These are phyloP conservation scores for Hydnum rufescens DNA, from an alignment of 768 basidiomycete genomes.

Conservation along the genomic window DNA sequence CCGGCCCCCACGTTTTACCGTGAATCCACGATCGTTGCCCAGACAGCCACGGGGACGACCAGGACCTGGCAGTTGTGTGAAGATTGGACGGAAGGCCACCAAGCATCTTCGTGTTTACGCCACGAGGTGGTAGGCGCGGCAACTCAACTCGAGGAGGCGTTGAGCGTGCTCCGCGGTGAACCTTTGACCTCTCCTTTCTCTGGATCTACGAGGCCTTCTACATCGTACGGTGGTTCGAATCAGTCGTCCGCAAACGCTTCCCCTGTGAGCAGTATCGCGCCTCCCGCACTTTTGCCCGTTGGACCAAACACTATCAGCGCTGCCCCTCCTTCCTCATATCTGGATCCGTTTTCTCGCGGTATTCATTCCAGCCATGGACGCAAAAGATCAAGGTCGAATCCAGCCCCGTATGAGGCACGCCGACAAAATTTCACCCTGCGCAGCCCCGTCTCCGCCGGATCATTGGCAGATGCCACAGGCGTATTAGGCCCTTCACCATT, in stretches of 20 bases:
- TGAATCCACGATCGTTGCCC: slow-evolving; percentile 19
- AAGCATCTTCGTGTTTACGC: slow-evolving; percentile 41
- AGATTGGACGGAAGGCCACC: slow-evolving; percentile 61
- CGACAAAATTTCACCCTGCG: not conserved
- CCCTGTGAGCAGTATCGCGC: not conserved
- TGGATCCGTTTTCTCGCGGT: not conserved
- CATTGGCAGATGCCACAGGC: not conserved
- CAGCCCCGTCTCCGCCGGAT: not conserved
- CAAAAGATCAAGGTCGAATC: not conserved
- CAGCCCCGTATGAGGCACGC: not conserved
- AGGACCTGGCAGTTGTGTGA: slow-evolving; percentile 42
- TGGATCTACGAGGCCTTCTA: not conserved
- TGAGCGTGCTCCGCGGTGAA: not conserved
- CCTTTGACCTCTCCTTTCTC: not conserved
- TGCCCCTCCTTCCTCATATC: not conserved
- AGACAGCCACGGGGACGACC: slow-evolving; percentile 7
- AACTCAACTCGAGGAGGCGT: slow-evolving; percentile 34
- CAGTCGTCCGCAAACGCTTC: not conserved
- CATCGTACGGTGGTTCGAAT: not conserved
- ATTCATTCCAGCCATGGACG: not conserved
- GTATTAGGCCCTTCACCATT: too few relatives aligned
- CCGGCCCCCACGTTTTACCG: slow-evolving; percentile 50
- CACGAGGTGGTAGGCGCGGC: slow-evolving; percentile 49
- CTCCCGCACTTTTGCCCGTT: not conserved
- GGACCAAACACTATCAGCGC: not conserved